These are phyloP conservation scores for Cladophialophora immunda DNA, from an alignment of 2,329 filamentous ascomycete species.

Conservation along the genomic window DNA sequence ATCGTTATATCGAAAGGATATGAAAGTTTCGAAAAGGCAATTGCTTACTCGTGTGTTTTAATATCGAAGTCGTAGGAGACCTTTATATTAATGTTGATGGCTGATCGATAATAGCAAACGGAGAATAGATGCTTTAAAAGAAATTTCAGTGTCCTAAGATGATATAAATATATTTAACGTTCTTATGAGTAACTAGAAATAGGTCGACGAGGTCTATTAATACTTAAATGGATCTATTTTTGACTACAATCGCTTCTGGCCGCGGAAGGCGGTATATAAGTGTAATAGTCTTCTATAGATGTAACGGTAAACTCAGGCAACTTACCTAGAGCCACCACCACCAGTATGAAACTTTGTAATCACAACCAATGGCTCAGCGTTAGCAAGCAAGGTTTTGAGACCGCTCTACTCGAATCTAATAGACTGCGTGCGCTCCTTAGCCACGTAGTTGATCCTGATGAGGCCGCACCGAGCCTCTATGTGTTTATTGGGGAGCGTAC, in stretches of 20 bases:
- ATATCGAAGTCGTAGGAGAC: background rate
- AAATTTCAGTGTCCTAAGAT: background rate
- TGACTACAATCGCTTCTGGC: background rate
- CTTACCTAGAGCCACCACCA: background rate
- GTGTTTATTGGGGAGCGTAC: slow-evolving; percentile 39
- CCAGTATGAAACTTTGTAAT: slow-evolving; percentile 32
- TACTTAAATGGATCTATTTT: background rate
- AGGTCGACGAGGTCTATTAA: background rate
- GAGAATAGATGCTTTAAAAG: background rate
- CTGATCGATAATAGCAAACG: background rate
- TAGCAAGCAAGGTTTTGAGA: slow-evolving; percentile 37
- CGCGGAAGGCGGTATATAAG: background rate
- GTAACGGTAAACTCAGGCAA: background rate
- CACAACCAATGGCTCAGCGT: slow-evolving; percentile 42
- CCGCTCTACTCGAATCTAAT: slow-evolving; percentile 37
- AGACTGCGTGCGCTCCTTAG: slow-evolving; percentile 38
- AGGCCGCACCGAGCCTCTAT: slow-evolving; percentile 8
- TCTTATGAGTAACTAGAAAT: background rate
- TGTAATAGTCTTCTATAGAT: background rate
- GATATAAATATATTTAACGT: background rate
- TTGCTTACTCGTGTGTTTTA: background rate
- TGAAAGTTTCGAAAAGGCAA: too few species aligned
- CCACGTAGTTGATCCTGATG: slow-evolving; percentile 11
- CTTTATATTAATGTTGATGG: background rate
- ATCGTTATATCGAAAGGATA: too few species aligned